These are phyloP conservation scores for Geotrichum aggregatum DNA, from an alignment of 1,139 yeast genomes.

Conservation along the genomic window DNA sequence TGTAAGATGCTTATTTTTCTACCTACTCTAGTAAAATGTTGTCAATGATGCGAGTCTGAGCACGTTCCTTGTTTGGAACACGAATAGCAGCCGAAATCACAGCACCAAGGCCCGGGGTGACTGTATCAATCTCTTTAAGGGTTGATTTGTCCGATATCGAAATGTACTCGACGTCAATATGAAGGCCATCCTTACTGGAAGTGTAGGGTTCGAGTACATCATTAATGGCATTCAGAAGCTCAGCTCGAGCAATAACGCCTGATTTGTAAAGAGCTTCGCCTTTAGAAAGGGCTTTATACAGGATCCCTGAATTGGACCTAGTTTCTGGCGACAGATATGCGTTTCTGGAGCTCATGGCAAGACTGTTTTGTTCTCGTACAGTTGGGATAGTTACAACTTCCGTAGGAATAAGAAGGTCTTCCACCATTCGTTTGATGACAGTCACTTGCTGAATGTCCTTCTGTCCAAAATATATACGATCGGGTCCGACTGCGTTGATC, in stretches of 20 bases:
- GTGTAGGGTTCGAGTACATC: constrained; percentile 33
- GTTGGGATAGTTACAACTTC: constrained; percentile 69
- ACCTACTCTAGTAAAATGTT: constrained; percentile 35
- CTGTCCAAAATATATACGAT: constrained; percentile 83
- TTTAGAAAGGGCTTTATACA: constrained; percentile 53
- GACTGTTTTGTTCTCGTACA: constrained; percentile 62
- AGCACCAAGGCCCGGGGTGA: constrained; percentile 51
- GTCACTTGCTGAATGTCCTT: constrained; percentile 92
- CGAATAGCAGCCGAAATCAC: constrained; percentile 68
- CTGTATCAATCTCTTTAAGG: constrained; percentile 51
- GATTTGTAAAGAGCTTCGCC: constrained; percentile 43
- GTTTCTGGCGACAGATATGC: constrained; percentile 59
- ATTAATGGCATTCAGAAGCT: constrained; percentile 35
- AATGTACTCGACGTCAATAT: constrained; percentile 63
- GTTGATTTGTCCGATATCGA: constrained; percentile 68
- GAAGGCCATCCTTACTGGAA: constrained; percentile 27
- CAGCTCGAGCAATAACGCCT: constrained; percentile 35
- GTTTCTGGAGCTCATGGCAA: constrained; percentile 89
- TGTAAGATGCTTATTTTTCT: constrained; percentile 1
- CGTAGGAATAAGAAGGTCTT: constrained; percentile 65
- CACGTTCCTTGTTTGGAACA: constrained; percentile 37
- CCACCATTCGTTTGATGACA: constrained; percentile 70
- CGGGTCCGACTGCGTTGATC: constrained; percentile 70
- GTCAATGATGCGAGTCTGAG: constrained; percentile 40
- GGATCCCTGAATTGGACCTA: constrained; percentile 49